Base-by-base conservation (phyloP, 2,329 filamentous ascomycete genomes). In the Mariannaea sp. region DNA sequence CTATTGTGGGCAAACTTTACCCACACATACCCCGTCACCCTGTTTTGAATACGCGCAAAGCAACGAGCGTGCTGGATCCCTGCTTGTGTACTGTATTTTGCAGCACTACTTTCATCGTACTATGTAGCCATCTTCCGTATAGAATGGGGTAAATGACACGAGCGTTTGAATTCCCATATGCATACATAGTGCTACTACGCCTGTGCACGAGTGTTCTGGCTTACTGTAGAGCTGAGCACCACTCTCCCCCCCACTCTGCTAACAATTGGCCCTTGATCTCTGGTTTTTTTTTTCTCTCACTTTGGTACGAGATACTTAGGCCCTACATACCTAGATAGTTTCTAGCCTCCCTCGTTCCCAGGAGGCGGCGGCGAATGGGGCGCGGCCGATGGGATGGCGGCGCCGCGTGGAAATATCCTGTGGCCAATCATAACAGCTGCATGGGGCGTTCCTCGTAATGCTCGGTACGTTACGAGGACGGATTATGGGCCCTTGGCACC, bases 311-410 rank as follows among this genome's bases (percentile, higher is more conserved):
- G 8, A 12, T 20, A 19, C 35, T 38, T 38, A 10, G 35, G 10
- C 38, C 45, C 27, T 6, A 35, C n/a, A n/a, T n/a, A 29, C 22
- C 43, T 20, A n/a, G n/a, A 35, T 30, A 24, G n/a, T 27, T 35
- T 27, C 20, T 43, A 19, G 46, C 24, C 20, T 47, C 50, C 42
- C 39, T 39, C 26, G 44, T 33, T 24, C 27, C 45, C 22, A 26
- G 9, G 17, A 14, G 17, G 39, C 42, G 39, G 49, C 49, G 44
- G 45, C 51, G 33, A 49, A 43, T 49, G 32, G 35, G 14, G 32
- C n/a, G 22, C 33, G 51, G 42, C 30, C 40, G 40, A 35, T 54
- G 45, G 51, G 33, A 44, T 40, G 51, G 51, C 33, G 45, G 16
- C 38, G 50, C 50, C 51, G 40, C 20, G 26, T 29, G 39, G 44